A percentile compares a stretch with the other conserved stretches of the same genome.
These are phyloP conservation scores for Phaeolepiota aurea DNA, from an alignment of 768 basidiomycete genomes.

Conservation along the genomic window DNA sequence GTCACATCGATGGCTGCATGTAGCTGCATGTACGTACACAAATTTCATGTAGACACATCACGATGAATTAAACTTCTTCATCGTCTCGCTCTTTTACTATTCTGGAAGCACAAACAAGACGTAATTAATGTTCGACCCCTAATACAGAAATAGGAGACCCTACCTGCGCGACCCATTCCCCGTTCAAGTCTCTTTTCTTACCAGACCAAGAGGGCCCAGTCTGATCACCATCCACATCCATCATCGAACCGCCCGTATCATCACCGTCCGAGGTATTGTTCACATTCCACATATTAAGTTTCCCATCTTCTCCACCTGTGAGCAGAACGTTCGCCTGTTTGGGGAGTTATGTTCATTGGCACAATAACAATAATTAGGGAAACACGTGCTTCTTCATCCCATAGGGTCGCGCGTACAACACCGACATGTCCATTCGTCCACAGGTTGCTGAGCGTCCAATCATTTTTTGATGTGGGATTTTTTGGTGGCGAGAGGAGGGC, in stretches of 20 bases:
- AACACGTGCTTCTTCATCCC: constrained; percentile 41
- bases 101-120: neutral
- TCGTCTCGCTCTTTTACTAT: neutral
- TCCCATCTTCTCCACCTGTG: constrained; percentile 45
- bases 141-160: constrained; percentile 3
- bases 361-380: neutral
- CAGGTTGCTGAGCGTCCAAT: constrained; percentile 42
- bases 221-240: constrained; percentile 1
- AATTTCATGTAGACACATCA: constrained; percentile 1
- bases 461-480: constrained; percentile 23
- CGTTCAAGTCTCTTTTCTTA: neutral
- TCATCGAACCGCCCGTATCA: neutral
- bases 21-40: too few relatives aligned
- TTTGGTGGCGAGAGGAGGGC: constrained; percentile 42
- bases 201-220: neutral
- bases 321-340: constrained; percentile 30
- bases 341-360: neutral
- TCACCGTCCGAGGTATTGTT: constrained; percentile 20
- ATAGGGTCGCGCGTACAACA: constrained; percentile 45
- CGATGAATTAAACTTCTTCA: constrained; percentile 2
- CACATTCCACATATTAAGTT: constrained; percentile 31
- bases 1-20: too few relatives aligned
- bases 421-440: constrained; percentile 52
- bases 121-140: neutral
- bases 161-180: neutral